These are phyloP conservation scores for Kluyveromyces aestuarii DNA, from an alignment of 805 yeast genomes.

Conservation along the genomic window DNA sequence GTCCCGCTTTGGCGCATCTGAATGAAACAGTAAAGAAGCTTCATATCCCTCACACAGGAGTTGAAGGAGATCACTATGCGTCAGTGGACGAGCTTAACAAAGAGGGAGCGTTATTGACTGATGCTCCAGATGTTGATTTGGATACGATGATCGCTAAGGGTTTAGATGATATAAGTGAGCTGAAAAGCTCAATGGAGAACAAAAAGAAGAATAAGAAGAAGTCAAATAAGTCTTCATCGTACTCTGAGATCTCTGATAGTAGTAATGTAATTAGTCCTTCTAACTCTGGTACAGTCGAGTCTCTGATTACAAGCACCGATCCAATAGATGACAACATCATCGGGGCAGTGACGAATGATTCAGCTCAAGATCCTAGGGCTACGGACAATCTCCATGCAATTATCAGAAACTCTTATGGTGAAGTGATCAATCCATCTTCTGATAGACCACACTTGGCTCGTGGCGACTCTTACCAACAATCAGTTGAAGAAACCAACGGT, in stretches of 20 bases:
- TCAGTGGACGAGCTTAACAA: conserved; percentile 27
- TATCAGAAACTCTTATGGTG: conserved; percentile 25
- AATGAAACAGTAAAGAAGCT: conserved; percentile 7
- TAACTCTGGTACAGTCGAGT: conserved; percentile 9
- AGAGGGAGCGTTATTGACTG: conserved; percentile 29
- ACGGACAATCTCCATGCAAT: background rate
- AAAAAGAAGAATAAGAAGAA: conserved; percentile 8
- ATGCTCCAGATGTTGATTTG: conserved; percentile 24
- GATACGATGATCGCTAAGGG: conserved; percentile 17
- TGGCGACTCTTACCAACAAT: conserved; percentile 65
- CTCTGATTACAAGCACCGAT: conserved; percentile 22
- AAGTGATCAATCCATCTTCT: conserved; percentile 17
- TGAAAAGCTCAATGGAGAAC: conserved; percentile 7
- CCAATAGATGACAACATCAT: conserved; percentile 16
- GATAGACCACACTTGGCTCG: conserved; percentile 59
- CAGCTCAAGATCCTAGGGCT: background rate
- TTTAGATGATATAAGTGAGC: conserved; percentile 11
- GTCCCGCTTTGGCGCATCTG: conserved; percentile 2
- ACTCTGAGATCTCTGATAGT: conserved; percentile 4
- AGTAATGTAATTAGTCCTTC: background rate
- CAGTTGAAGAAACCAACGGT: conserved; percentile 28
- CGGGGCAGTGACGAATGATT: conserved; percentile 2
- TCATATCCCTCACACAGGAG: conserved; percentile 6
- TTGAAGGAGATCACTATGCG: conserved; percentile 13
- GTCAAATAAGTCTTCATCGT: conserved; percentile 3